Conservation (phyloP, 345 rosid species). For the Erysimum cheiranthoides region DNA sequence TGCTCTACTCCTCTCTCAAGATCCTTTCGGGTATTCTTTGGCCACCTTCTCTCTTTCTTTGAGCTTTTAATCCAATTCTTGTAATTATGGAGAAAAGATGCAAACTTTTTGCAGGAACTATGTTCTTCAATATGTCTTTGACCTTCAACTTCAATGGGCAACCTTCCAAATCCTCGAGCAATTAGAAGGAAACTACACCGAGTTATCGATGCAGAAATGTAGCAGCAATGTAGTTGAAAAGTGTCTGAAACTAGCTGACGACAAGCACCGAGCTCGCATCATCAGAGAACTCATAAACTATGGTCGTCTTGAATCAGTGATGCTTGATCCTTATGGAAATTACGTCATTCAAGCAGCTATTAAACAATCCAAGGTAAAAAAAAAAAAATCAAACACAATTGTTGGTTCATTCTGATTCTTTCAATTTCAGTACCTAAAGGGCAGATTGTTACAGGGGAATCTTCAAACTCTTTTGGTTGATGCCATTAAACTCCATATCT, state of each 20-base stretch:
- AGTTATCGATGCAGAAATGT: slow-evolving; percentile 82
- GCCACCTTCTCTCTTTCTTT: background rate
- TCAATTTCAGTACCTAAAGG: background rate
- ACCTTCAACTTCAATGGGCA: slow-evolving; percentile 70
- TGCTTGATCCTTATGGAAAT: slow-evolving; percentile 89
- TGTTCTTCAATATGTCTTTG: slow-evolving; percentile 74
- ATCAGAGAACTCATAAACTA: slow-evolving; percentile 63
- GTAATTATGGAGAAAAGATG: slow-evolving; percentile 17
- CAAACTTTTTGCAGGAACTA: slow-evolving; percentile 61
- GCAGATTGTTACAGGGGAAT: slow-evolving; percentile 57
- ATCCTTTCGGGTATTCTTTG: slow-evolving; percentile 69
- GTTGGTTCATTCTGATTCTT: background rate
- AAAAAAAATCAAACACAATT: background rate
- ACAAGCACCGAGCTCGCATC: slow-evolving; percentile 52
- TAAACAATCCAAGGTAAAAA: slow-evolving; percentile 59
- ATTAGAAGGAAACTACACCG: slow-evolving; percentile 73
- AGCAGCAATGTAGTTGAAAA: slow-evolving; percentile 94
- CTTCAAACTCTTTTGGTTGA: slow-evolving; percentile 62
- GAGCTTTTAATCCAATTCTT: background rate
- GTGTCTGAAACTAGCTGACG: slow-evolving; percentile 66
- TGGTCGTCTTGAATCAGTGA: slow-evolving; percentile 67
- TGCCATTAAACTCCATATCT: slow-evolving; percentile 66
- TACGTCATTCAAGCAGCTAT: slow-evolving; percentile 87
- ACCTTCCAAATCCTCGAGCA: slow-evolving; percentile 58
- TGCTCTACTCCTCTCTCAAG: slow-evolving; percentile 75